Evolutionary conservation across 2,329 filamentous ascomycete species (phyloP), one percentile per base, ranked within the genome.

Genomic region (Sporothrix schenckii): DNA sequence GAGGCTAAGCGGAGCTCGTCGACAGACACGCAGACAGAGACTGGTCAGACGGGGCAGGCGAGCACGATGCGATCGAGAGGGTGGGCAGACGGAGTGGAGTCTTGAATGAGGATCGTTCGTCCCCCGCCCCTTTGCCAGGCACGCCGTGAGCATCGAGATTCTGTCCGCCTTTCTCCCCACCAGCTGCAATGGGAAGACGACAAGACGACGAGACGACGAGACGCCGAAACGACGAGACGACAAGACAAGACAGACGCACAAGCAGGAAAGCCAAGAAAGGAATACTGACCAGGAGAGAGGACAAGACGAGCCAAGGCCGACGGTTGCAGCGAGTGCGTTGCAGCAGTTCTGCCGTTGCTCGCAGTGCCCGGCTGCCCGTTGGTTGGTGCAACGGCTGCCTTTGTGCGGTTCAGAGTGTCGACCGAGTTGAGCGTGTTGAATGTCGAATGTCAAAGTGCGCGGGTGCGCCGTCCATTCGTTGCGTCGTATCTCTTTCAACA

Each of bases 91-190:
- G 30, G 34, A 67, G 65, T 67, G 65, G 65, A 39, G 65, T 56
- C 34, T 67, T 67, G 65, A 50, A 66, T 56, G 65, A 67, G 50
- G 65, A 66, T 66, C 63, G 63, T 66, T 53, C 19, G 63, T 34
- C 44, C 63, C 19, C 63, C 49, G 54, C 63, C 63, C 63, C 63
- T 54, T 66, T 21, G 11, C 13, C 11, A 54, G 52, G 13, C 1
- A 30, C 34, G 34, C 6, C 34, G 34, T 9, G 34, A 34, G 34
- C 34, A 34, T 34, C 34, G 34, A 34, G 34, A 34, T 34, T 27
- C 39, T 47, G 14, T 24, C 21, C 10, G 44, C n/a, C 3, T 44
- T 41, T 3, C 54, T 47, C 3, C 27, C 4, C 27, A 44, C 34
- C 39, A 11, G 34, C 34, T 14, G 24, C n/a, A 44, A 34, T 30